Conservation (phyloP, 2,329 filamentous ascomycete genomes). For the Pestalotiopsis sp. region DNA sequence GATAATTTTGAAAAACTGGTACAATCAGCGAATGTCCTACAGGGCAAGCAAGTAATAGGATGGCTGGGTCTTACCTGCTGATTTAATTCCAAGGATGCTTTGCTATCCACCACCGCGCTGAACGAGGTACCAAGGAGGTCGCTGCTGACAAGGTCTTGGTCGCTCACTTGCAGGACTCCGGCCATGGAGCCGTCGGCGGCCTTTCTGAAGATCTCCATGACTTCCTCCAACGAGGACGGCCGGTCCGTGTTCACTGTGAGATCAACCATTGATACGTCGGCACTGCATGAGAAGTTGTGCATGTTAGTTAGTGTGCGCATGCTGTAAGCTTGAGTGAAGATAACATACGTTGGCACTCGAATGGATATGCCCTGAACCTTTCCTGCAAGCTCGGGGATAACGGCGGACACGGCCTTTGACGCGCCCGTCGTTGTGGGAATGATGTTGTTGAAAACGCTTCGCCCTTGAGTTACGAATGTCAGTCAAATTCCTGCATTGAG, state of each 20-base stretch:
- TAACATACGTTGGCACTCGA: not conserved
- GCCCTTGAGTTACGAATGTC: not conserved
- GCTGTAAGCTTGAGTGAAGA: too few species aligned
- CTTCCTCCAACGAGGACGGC: not conserved
- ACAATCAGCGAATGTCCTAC: too few species aligned
- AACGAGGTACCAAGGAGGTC: not conserved
- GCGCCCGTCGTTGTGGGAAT: not conserved
- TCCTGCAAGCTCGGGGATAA: not conserved
- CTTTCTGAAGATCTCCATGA: not conserved
- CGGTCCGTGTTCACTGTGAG: not conserved
- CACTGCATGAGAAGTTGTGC: not conserved
- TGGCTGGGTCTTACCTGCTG: not conserved
- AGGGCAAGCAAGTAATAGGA: too few species aligned
- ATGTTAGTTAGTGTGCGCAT: not conserved
- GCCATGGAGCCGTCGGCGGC: not conserved
- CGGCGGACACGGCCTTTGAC: not conserved
- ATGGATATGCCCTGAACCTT: not conserved
- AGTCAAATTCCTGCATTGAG: not conserved
- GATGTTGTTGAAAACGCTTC: not conserved
- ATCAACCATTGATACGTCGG: constrained; percentile 3
- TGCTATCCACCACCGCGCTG: not conserved
- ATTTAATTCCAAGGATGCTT: not conserved
- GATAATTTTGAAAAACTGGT: constrained; percentile 2
- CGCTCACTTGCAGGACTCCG: not conserved
- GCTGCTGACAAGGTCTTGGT: constrained; percentile 4